phyloP scores from a whole-genome alignment of 352 stramenopile genomes.

The Globisporangium barbulae region DNA sequence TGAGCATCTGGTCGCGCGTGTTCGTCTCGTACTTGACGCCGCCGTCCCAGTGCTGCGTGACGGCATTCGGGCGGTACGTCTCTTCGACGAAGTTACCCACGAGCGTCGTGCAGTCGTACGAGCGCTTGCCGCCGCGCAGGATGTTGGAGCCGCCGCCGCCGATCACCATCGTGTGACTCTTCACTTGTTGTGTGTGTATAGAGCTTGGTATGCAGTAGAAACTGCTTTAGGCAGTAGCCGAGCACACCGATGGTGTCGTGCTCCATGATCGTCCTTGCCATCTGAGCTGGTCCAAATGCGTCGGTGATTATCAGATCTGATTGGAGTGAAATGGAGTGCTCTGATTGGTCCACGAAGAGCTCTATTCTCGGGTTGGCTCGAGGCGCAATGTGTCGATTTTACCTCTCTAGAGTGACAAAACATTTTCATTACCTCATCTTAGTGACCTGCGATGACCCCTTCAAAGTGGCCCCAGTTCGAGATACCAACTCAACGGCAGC shows the following conservation, averaged over 20 bases:
- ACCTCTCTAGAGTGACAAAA: background rate
- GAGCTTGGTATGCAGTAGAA: too few species aligned
- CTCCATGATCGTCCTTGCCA: background rate
- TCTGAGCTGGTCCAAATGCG: background rate
- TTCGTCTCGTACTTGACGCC: constrained; percentile 54
- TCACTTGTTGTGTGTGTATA: background rate
- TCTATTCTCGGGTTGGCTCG: constrained; percentile 1
- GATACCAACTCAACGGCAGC: background rate
- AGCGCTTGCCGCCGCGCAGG: constrained; percentile 70
- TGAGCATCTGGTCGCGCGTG: constrained; percentile 51
- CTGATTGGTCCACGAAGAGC: constrained; percentile 7
- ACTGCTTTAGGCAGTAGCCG: background rate
- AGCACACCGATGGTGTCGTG: background rate
- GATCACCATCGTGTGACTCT: constrained; percentile 25
- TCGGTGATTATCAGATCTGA: constrained; percentile 5
- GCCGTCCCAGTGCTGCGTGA: constrained; percentile 37
- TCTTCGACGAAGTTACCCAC: constrained; percentile 84
- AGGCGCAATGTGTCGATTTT: background rate
- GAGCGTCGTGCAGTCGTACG: constrained; percentile 76
- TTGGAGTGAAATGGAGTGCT: background rate
- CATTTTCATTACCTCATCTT: background rate
- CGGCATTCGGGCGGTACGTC: constrained; percentile 53
- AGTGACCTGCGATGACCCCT: background rate
- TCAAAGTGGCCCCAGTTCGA: background rate
- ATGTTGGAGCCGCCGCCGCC: constrained; percentile 76